Base-by-base conservation (phyloP, 495 filamentous ascomycete species). In the Penicillium daleae region DNA sequence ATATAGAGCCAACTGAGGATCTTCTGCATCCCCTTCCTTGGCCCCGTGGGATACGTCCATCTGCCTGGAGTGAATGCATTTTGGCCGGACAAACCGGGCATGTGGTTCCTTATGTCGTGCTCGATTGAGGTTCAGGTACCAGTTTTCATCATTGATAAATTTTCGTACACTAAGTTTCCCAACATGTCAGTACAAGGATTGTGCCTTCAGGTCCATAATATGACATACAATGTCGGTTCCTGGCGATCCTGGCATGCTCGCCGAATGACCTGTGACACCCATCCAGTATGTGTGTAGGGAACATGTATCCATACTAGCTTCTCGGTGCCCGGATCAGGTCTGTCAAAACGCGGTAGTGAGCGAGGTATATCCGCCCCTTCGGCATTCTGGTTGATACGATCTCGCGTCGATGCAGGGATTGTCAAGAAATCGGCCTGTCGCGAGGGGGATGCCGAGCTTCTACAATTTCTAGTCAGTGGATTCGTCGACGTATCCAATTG, bases 221-320 rank as follows among this genome's bases (percentile, higher is more conserved):
- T 26, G 22, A 4, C 44, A 44, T 64, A 78, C 77, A 76, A 73
- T 27, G 66, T 60, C 8, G 70, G 55, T 2, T 69, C 71, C 63
- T 68, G 76, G 63, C 70, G 60, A 37, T 68, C 71, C n/a, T 66
- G 51, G 31, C 64, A 67, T 4, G 65, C 64, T 6, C 61, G 66
- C 0, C 65, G 60, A 6, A 73, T 70, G 15, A 73, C 60, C 22
- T 62, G 66, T 26, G 83, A 85, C 13, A 89, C 87, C 87, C 87
- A 90, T 7, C 81, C 79, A 3, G 87, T 83, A 69, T 89, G 86
- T 4, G 84, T 90, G 61, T 83, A 90, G 0, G 87, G 87, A 29
- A 89, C 71, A 66, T 90, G 88, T 39, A 89, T 83, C 88, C 87
- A 90, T 57, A 85, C 79, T 37, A 89, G 81, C 66, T 86, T 76